phyloP scores from a whole-genome alignment of 306 rosid species.

The Castanea mollissima region DNA sequence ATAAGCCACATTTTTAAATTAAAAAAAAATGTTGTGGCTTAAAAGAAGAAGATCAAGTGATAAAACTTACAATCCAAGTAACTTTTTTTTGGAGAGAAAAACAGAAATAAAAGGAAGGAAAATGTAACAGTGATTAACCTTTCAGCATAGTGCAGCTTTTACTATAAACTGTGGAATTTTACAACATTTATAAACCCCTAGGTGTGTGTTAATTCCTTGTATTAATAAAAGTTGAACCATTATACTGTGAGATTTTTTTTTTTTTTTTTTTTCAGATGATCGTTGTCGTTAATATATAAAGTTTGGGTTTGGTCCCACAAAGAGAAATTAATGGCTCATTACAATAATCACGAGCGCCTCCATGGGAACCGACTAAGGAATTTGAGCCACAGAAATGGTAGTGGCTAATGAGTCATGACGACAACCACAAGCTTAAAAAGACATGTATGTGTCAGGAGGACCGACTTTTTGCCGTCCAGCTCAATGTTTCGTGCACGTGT shows the following conservation, averaged over 20 bases:
- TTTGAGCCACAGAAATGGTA: neutral
- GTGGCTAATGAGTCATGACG: neutral
- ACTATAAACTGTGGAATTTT: too few species aligned
- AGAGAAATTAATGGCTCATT: neutral
- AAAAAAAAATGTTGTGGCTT: too few species aligned
- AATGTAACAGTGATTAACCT: neutral
- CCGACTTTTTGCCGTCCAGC: constrained; percentile 18
- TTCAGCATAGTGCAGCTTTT: neutral
- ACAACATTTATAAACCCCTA: too few species aligned
- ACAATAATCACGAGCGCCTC: neutral
- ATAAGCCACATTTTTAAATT: too few species aligned
- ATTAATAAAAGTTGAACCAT: too few species aligned
- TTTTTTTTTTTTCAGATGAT: neutral
- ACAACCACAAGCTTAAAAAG: neutral
- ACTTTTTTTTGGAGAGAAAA: too few species aligned
- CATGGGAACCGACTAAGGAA: neutral
- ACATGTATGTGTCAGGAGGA: neutral
- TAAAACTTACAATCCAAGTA: too few species aligned
- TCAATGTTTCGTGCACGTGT: neutral
- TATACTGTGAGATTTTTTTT: neutral
- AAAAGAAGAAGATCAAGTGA: too few species aligned
- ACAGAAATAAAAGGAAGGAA: too few species aligned
- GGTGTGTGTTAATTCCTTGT: too few species aligned
- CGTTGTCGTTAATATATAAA: neutral
- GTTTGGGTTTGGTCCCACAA: neutral